Base-by-base conservation (phyloP, 202 grass and related monocot genomes). In the Carex sylvatica region DNA sequence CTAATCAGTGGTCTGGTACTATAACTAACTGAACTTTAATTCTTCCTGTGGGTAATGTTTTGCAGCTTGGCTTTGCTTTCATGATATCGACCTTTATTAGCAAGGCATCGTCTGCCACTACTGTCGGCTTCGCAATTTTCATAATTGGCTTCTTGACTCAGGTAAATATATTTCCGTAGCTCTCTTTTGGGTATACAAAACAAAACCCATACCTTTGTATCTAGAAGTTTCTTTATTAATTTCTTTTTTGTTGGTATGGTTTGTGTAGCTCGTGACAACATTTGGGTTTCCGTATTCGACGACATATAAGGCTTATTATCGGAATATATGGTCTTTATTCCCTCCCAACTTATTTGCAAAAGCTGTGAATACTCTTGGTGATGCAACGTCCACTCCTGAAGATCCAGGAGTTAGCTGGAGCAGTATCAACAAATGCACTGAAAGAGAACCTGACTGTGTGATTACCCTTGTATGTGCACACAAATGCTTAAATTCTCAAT, bases 111-210 rank as follows among this genome's bases (percentile, higher is more conserved):
- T 95, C 95, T 44, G 92, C 95, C 63, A 98, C 95, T 53, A 98
- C 95, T n/a, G 92, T 98, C 55, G 95, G 95, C 55, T 98, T 95
- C 85, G 83, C 92, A 5, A 93, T 98, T 90, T 95, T 95, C 78
- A 98, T 98, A 61, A 90, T 91, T 86, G 95, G 95, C 16, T 98
- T 98, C 83, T 87, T 98, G 83, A 98, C 95, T 78, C 95, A 98
- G 91, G 95, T 98, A 89, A 10, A 1, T 58, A 12, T 35, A 51
- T 3, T 84, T 88, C 77, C 61, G 14, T 14, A 83, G n/a, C 71
- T 78, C 18, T 88, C 68, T n/a, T 22, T 77, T 33, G 13, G 23
- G 74, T 65, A 9, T 0, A 59, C 81, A 24, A 12, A 42, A 52
- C 28, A 49, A 47, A 18, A 49, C 53, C 83, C 42, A 61, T 4